Conservation (phyloP, 371 early-diverging fungal species). For the Mortierella sp. region DNA sequence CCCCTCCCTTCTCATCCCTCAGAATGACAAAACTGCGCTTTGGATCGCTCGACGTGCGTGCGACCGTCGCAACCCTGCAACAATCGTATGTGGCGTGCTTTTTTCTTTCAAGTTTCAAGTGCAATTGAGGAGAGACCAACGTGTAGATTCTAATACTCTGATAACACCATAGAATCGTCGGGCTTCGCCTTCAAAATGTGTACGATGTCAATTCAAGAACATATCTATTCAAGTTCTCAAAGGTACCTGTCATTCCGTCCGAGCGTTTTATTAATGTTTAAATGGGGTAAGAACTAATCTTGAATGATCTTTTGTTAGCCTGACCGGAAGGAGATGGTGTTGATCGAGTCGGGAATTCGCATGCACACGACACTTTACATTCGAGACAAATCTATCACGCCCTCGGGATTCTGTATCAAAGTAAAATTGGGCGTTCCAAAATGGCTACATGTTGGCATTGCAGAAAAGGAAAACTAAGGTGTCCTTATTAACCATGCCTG, state of each 20-base stretch:
- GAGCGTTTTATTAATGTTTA: too few species aligned
- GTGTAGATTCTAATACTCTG: too few species aligned
- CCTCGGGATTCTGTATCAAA: constrained; percentile 90
- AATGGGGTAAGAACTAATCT: too few species aligned
- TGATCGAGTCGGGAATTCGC: constrained; percentile 95
- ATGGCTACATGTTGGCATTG: too few species aligned
- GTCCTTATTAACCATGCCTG: too few species aligned
- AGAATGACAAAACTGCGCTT: constrained; percentile 77
- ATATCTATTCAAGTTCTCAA: constrained; percentile 93
- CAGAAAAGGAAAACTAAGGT: too few species aligned
- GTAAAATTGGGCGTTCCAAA: too few species aligned
- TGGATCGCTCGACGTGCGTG: constrained; percentile 88
- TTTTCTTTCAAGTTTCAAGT: too few species aligned
- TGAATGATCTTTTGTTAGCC: constrained; percentile 63
- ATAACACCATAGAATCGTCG: constrained; percentile 68
- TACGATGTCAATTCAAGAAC: constrained; percentile 95
- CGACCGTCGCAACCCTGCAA: constrained; percentile 78
- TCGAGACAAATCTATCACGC: constrained; percentile 88
- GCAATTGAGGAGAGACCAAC: too few species aligned
- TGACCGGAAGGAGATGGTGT: constrained; percentile 87
- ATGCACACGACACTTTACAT: constrained; percentile 92
- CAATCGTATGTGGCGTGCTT: constrained; percentile 59
- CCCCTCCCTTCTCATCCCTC: background rate
- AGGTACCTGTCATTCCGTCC: constrained; percentile 55
- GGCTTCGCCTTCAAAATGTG: constrained; percentile 92